phyloP scores from a whole-genome alignment of 495 filamentous ascomycete species.

The Xylaria intraflava region DNA sequence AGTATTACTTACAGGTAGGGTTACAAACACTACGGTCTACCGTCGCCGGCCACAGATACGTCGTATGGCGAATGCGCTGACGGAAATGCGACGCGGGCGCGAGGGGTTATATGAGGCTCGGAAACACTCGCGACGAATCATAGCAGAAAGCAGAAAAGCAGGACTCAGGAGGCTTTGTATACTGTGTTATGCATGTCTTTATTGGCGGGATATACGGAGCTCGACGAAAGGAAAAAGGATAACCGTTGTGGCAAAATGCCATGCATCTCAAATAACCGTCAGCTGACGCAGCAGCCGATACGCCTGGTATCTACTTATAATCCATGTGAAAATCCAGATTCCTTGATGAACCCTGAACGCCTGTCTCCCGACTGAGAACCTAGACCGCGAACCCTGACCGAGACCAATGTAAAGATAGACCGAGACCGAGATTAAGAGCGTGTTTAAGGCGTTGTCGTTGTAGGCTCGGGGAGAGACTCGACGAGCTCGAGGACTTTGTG shows the following conservation, averaged over 20 bases:
- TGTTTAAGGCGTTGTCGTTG: not conserved
- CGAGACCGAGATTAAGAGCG: not conserved
- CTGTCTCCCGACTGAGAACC: not conserved
- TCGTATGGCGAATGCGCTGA: too few relatives aligned
- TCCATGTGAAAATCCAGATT: not conserved
- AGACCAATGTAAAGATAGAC: too few relatives aligned
- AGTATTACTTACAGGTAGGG: too few relatives aligned
- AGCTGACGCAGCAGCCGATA: not conserved
- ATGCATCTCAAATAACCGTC: not conserved
- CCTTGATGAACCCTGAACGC: too few relatives aligned
- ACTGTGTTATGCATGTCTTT: not conserved
- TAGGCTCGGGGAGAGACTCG: conserved; percentile 15
- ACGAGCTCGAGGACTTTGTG: conserved; percentile 30
- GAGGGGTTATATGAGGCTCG: too few relatives aligned
- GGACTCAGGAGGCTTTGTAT: too few relatives aligned
- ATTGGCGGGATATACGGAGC: not conserved
- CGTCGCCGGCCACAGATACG: too few relatives aligned
- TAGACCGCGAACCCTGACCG: not conserved
- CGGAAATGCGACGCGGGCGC: too few relatives aligned
- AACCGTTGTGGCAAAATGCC: not conserved
- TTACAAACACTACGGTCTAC: too few relatives aligned
- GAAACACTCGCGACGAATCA: too few relatives aligned
- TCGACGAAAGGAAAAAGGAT: not conserved
- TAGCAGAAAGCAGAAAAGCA: too few relatives aligned
- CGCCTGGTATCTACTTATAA: conserved; percentile 5